A percentile compares a stretch with the other conserved stretches of the same genome.
phyloP scores from a whole-genome alignment of 768 basidiomycete species.

The Cyclocybe aegerita region DNA sequence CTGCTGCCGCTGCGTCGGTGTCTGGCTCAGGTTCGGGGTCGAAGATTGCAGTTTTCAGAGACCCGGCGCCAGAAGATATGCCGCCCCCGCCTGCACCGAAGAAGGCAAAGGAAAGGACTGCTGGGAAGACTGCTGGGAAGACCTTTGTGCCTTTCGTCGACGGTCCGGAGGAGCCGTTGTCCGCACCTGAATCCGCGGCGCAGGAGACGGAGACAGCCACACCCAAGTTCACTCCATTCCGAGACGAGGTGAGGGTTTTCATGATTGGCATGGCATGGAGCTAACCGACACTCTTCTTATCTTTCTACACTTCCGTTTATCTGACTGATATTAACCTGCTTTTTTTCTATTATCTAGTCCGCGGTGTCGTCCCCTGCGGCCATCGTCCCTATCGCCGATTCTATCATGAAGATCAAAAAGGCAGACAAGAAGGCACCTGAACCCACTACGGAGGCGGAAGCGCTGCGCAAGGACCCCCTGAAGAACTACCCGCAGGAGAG shows the following conservation, averaged over 20 bases:
- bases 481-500: constrained; percentile 57
- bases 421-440: constrained; percentile 39
- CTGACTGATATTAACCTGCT: background rate
- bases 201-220: constrained; percentile 37
- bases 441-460: constrained; percentile 69
- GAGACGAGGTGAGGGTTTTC: constrained; percentile 57
- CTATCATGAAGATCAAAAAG: constrained; percentile 69
- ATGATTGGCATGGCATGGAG: background rate
- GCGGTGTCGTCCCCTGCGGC: constrained; percentile 27
- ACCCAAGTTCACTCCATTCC: constrained; percentile 69
- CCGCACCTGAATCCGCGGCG: constrained; percentile 7
- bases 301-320: background rate
- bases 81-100: constrained; percentile 39
- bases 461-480: constrained; percentile 73
- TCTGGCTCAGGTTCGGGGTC: constrained; percentile 37
- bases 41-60: constrained; percentile 65
- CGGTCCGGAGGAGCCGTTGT: constrained; percentile 15
- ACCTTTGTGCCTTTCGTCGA: constrained; percentile 43
- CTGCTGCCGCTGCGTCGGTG: constrained; percentile 32
- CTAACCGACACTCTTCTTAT: background rate
- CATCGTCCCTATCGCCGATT: constrained; percentile 40
- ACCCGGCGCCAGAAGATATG: constrained; percentile 52
- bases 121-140: constrained; percentile 30
- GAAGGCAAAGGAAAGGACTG: constrained; percentile 23
- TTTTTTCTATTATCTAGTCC: constrained; percentile 12